Percentiles rank a stretch among this genome's conserved stretches.
Evolutionary conservation across 306 rosid species (phyloP).

Genomic region (Canavalia ensiformis): DNA sequence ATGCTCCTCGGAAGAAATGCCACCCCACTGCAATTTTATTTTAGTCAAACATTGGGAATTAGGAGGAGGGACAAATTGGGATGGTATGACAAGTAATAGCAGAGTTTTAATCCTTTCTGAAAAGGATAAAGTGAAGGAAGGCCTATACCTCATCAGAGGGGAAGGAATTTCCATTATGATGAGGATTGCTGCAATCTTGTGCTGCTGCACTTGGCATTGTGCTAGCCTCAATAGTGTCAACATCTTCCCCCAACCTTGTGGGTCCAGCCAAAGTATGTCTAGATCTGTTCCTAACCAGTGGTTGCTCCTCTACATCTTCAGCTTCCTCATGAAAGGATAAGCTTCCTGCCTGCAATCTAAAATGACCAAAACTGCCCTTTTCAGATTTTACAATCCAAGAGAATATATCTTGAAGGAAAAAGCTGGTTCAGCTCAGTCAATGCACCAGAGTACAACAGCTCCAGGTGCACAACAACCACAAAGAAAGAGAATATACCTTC

Average conservation of each 20-base stretch:
- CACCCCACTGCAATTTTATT: constrained; percentile 85
- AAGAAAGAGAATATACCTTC: constrained; percentile 65
- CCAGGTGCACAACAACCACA: neutral
- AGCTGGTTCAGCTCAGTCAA: constrained; percentile 23
- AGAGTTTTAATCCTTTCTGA: neutral
- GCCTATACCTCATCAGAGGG: constrained; percentile 75
- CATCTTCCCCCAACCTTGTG: constrained; percentile 60
- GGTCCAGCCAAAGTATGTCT: constrained; percentile 58
- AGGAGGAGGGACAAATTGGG: constrained; percentile 32
- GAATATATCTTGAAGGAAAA: constrained; percentile 18
- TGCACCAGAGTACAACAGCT: constrained; percentile 19
- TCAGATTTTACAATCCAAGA: constrained; percentile 48
- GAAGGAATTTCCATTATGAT: constrained; percentile 58
- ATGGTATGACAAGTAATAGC: constrained; percentile 21
- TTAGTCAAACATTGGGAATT: constrained; percentile 30
- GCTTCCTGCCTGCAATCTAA: constrained; percentile 82
- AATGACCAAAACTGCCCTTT: constrained; percentile 47
- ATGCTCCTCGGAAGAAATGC: constrained; percentile 89
- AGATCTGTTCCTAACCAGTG: constrained; percentile 79
- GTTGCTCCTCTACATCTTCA: constrained; percentile 83
- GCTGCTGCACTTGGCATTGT: constrained; percentile 63
- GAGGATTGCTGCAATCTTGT: constrained; percentile 52
- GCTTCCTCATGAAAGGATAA: constrained; percentile 72
- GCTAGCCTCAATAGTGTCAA: constrained; percentile 56
- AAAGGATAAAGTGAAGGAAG: constrained; percentile 30